Evolutionary conservation across 2,329 filamentous ascomycete genomes (phyloP).

Genomic region (Coniochaeta hoffmannii): DNA sequence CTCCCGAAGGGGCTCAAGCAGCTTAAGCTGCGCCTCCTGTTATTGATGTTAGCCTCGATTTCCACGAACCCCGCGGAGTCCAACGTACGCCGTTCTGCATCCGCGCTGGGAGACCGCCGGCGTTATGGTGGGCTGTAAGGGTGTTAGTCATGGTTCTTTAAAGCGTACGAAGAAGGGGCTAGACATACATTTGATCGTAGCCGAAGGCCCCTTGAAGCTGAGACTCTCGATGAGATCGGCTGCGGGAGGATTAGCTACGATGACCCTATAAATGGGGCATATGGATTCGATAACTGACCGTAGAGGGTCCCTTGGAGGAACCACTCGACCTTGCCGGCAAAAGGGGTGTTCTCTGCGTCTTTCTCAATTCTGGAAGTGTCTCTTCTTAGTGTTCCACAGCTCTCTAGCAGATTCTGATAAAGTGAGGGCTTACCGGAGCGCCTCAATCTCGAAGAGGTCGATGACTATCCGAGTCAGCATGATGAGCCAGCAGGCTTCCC

Average conservation of each 20-base stretch:
- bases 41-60: too few relatives aligned
- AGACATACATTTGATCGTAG: constrained; percentile 37
- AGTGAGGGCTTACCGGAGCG: constrained; percentile 23
- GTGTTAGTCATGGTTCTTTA: not conserved
- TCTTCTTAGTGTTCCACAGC: not conserved
- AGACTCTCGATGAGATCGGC: constrained; percentile 43
- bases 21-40: constrained; percentile 7
- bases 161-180: constrained; percentile 11
- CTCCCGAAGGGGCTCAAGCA: constrained; percentile 13
- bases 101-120: constrained; percentile 31
- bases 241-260: constrained; percentile 16
- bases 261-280: constrained; percentile 42
- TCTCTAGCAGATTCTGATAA: not conserved
- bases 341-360: constrained; percentile 56
- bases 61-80: too few relatives aligned
- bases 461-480: constrained; percentile 20
- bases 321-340: constrained; percentile 73
- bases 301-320: constrained; percentile 76
- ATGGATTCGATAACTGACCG: too few relatives aligned
- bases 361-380: constrained; percentile 57
- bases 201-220: constrained; percentile 39
- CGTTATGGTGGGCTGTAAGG: constrained; percentile 35
- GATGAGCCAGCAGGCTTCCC: too few relatives aligned
- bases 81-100: constrained; percentile 27
- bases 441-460: constrained; percentile 72